Evolutionary conservation across 768 basidiomycete genomes (phyloP).

Genomic region (Gelatoporia subvermispora): DNA sequence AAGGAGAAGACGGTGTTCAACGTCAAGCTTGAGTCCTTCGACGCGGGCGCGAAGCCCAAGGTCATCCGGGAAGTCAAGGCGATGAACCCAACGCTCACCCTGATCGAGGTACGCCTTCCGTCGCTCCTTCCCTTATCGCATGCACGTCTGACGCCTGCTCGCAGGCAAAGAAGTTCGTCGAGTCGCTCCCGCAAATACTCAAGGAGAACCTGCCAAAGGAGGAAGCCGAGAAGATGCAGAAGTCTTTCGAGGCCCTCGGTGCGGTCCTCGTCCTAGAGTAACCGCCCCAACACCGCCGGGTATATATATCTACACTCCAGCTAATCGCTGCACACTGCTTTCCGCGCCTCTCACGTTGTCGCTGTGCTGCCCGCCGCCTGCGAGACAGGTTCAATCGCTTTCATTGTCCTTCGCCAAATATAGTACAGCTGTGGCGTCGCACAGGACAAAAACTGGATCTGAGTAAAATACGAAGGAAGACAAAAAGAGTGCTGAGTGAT

Average conservation of each 20-base stretch:
- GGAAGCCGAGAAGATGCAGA: slow-evolving; percentile 94
- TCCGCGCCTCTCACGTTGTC: not conserved
- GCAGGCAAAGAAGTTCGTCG: slow-evolving; percentile 99
- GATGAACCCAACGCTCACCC: slow-evolving; percentile 88
- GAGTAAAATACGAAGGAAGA: not conserved
- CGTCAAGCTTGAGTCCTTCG: slow-evolving; percentile 92
- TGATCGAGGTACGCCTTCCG: slow-evolving; percentile 89
- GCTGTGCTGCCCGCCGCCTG: not conserved
- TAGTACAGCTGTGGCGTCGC: not conserved
- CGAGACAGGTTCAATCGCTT: not conserved
- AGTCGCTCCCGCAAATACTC: slow-evolving; percentile 85
- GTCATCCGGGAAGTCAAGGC: slow-evolving; percentile 98
- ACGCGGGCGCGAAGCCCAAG: slow-evolving; percentile 89
- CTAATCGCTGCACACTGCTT: not conserved
- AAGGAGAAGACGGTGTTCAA: slow-evolving; percentile 99
- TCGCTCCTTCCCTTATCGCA: not conserved
- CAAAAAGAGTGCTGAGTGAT: not conserved
- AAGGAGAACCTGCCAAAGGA: slow-evolving; percentile 97
- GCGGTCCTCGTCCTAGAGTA: slow-evolving; percentile 85
- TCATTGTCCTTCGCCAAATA: slow-evolving; percentile 4
- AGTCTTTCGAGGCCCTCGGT: slow-evolving; percentile 84
- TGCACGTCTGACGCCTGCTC: not conserved
- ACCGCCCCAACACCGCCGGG: slow-evolving; percentile 15
- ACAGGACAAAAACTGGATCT: not conserved
- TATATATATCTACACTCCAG: not conserved